Percentiles rank a stretch among this genome's conserved stretches.
These are phyloP conservation scores for Glonium stellatum DNA, from an alignment of 495 filamentous ascomycete genomes.

Conservation along the genomic window DNA sequence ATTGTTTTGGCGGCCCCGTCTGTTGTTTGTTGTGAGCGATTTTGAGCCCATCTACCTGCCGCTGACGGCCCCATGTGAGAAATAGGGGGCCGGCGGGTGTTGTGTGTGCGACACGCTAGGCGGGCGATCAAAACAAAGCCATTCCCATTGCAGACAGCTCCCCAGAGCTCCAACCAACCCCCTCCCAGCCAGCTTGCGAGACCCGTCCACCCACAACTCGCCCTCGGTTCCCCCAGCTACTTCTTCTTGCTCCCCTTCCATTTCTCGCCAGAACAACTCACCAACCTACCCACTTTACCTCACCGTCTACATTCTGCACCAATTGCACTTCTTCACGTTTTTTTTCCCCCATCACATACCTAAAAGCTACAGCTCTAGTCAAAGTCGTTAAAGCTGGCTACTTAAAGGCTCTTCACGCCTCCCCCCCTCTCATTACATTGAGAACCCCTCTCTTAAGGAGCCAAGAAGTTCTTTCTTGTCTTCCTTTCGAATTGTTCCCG, in stretches of 20 bases:
- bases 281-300: background rate
- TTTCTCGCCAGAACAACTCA: background rate
- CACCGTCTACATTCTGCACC: background rate
- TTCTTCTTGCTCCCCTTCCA: background rate
- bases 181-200: background rate
- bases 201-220: background rate
- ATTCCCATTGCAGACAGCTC: slow-evolving; percentile 17
- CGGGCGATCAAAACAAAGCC: slow-evolving; percentile 4
- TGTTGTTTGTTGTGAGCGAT: background rate
- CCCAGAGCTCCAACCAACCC: background rate
- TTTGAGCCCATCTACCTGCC: background rate
- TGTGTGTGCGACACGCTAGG: slow-evolving; percentile 2
- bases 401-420: slow-evolving; percentile 8
- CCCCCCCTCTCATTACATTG: slow-evolving; percentile 13
- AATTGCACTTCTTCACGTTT: slow-evolving; percentile 3
- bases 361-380: slow-evolving; percentile 5
- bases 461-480: slow-evolving; percentile 87
- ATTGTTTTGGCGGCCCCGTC: too few relatives aligned
- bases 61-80: background rate
- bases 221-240: background rate
- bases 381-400: slow-evolving; percentile 22
- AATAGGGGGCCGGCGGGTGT: background rate
- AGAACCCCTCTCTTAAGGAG: slow-evolving; percentile 40
- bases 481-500: slow-evolving; percentile 76
- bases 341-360: slow-evolving; percentile 8